Conservation (phyloP, 2,329 filamentous ascomycete species). For the Scedosporium apiospermum region DNA sequence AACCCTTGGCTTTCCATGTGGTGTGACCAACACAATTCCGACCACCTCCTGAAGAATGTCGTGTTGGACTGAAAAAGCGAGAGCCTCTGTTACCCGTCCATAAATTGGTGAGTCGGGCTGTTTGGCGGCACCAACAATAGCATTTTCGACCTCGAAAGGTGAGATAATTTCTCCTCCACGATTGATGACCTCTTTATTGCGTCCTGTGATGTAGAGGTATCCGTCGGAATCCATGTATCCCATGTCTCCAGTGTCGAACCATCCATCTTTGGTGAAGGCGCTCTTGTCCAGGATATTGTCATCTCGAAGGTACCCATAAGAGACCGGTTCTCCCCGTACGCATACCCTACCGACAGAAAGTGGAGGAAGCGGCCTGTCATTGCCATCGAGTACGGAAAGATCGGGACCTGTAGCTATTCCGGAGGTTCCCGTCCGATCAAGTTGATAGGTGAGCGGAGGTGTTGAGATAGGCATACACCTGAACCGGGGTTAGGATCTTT, state of each 20-base stretch:
- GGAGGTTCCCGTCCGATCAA: slow-evolving; percentile 43
- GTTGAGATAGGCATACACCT: slow-evolving; percentile 48
- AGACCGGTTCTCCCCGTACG: slow-evolving; percentile 41
- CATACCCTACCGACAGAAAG: slow-evolving; percentile 36
- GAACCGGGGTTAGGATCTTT: neutral
- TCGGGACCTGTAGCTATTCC: slow-evolving; percentile 42
- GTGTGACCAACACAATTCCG: slow-evolving; percentile 40
- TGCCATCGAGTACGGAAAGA: slow-evolving; percentile 36
- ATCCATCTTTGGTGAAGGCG: slow-evolving; percentile 36
- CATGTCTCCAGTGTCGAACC: slow-evolving; percentile 46
- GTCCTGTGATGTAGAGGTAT: slow-evolving; percentile 44
- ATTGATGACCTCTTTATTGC: slow-evolving; percentile 48
- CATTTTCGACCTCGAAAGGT: slow-evolving; percentile 49
- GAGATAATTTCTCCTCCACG: slow-evolving; percentile 50
- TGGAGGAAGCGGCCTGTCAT: slow-evolving; percentile 18
- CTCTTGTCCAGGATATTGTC: slow-evolving; percentile 33
- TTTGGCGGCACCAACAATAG: slow-evolving; percentile 36
- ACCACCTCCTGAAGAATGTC: slow-evolving; percentile 47
- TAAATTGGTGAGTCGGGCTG: slow-evolving; percentile 30
- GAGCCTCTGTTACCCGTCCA: slow-evolving; percentile 34
- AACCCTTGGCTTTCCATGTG: slow-evolving; percentile 28
- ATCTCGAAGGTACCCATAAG: slow-evolving; percentile 36
- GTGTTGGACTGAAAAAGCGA: slow-evolving; percentile 45
- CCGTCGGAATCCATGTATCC: slow-evolving; percentile 41
- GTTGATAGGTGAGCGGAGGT: slow-evolving; percentile 39